Evolutionary conservation across 2,329 filamentous ascomycete species (phyloP).

Genomic region (Stemphylium vesicarium): DNA sequence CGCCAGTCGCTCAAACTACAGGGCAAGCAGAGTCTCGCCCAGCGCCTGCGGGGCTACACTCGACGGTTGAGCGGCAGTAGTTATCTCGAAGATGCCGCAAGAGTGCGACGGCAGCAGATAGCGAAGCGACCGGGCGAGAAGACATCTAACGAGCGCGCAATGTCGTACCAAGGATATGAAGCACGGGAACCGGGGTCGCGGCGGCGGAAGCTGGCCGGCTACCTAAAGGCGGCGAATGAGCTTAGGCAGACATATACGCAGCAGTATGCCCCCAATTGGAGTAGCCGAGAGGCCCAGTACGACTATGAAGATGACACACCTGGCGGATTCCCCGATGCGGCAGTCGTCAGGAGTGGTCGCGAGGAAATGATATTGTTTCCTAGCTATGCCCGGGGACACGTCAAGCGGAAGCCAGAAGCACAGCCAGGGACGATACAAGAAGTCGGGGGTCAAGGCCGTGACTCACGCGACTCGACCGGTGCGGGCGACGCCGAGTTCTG

Average conservation of each 20-base stretch:
- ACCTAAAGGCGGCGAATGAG: slow-evolving; percentile 74
- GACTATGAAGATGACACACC: slow-evolving; percentile 63
- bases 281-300: slow-evolving; percentile 53
- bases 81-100: slow-evolving; percentile 44
- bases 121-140: slow-evolving; percentile 28
- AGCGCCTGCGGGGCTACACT: slow-evolving; percentile 43
- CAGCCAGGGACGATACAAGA: slow-evolving; percentile 48
- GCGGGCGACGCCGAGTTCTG: slow-evolving; percentile 74
- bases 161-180: slow-evolving; percentile 48
- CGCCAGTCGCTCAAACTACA: slow-evolving; percentile 57
- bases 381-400: slow-evolving; percentile 82
- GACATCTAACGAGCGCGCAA: slow-evolving; percentile 30
- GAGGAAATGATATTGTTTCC: slow-evolving; percentile 96
- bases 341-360: slow-evolving; percentile 78
- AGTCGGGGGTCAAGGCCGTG: slow-evolving; percentile 49
- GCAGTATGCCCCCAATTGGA: slow-evolving; percentile 58
- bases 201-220: slow-evolving; percentile 77
- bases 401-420: slow-evolving; percentile 54
- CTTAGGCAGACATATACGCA: slow-evolving; percentile 70
- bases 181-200: slow-evolving; percentile 69
- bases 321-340: slow-evolving; percentile 81
- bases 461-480: slow-evolving; percentile 52
- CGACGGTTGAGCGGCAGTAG: slow-evolving; percentile 35
- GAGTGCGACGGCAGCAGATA: slow-evolving; percentile 40
- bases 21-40: slow-evolving; percentile 35